Conservation (phyloP, 129 eudicot genomes). For the Ambrosia artemisiifolia region DNA sequence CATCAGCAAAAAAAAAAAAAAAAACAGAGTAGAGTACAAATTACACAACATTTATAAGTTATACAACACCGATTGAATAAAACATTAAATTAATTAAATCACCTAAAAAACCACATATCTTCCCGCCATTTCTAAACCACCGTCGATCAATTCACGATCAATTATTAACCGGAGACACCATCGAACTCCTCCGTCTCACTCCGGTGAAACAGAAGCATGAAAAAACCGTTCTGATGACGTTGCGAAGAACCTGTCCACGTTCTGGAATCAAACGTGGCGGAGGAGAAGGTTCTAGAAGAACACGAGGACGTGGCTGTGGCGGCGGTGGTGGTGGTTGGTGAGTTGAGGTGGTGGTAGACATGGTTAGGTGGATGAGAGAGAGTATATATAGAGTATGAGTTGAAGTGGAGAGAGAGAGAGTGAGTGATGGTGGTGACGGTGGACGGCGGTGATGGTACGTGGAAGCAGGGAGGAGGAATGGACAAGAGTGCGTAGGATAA, state of each 20-base stretch:
- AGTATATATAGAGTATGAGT: slow-evolving; percentile 11
- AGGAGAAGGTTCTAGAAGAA: slow-evolving; percentile 7
- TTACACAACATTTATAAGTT: background rate
- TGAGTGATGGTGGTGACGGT: background rate
- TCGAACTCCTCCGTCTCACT: slow-evolving; percentile 17
- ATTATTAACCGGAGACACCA: slow-evolving; percentile 27
- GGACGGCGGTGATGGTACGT: background rate
- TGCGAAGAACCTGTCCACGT: slow-evolving; percentile 40
- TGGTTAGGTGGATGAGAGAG: slow-evolving; percentile 17
- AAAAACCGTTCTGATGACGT: slow-evolving; percentile 20
- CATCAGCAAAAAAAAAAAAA: no score
- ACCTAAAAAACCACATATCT: background rate
- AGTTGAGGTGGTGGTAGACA: slow-evolving; percentile 26
- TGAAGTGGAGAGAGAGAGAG: slow-evolving; percentile 10
- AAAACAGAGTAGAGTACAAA: background rate
- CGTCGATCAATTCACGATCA: slow-evolving; percentile 16
- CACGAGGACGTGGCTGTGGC: background rate
- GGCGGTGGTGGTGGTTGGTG: slow-evolving; percentile 3
- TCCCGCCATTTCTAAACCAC: background rate
- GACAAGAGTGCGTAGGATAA: background rate
- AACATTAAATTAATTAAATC: slow-evolving; percentile 6
- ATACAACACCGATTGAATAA: slow-evolving; percentile 25
- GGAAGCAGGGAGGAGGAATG: slow-evolving; percentile 14
- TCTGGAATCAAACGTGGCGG: slow-evolving; percentile 41
- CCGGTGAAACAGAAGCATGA: slow-evolving; percentile 24